These are phyloP conservation scores for Triangularia verruculosa DNA, from an alignment of 2,329 filamentous ascomycete genomes.

Conservation along the genomic window DNA sequence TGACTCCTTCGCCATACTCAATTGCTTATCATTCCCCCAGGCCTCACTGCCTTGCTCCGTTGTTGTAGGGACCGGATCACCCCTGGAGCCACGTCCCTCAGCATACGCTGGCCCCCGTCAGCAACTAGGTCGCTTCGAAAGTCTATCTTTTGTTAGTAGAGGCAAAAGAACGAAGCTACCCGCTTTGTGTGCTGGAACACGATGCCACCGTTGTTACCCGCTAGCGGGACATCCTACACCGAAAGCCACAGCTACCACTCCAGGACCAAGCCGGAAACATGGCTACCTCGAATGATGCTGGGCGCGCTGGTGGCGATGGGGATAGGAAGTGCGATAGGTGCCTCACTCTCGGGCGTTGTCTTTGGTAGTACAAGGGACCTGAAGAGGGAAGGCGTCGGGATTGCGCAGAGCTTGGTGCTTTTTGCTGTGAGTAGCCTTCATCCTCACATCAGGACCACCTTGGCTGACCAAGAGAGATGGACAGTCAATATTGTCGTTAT, in stretches of 20 bases:
- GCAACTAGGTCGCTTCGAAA: not conserved
- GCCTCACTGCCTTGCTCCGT: not conserved
- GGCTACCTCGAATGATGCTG: slow-evolving; percentile 14
- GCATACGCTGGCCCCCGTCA: not conserved
- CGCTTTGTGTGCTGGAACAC: too few species aligned
- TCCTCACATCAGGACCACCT: not conserved
- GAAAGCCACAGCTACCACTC: slow-evolving; percentile 15
- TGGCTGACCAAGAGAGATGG: not conserved
- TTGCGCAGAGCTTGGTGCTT: slow-evolving; percentile 23
- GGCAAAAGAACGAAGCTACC: too few species aligned
- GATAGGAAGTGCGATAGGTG: slow-evolving; percentile 10
- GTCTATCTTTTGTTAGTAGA: not conserved
- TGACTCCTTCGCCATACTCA: not conserved
- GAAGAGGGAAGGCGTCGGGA: slow-evolving; percentile 3
- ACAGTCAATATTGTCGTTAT: slow-evolving; percentile 32
- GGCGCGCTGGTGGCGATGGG: slow-evolving; percentile 8
- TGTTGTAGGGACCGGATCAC: not conserved
- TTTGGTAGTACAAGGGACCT: slow-evolving; percentile 14
- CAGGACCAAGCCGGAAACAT: slow-evolving; percentile 6
- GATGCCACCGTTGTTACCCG: not conserved
- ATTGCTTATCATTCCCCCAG: not conserved
- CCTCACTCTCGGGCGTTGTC: slow-evolving; percentile 14
- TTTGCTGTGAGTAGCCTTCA: slow-evolving; percentile 16
- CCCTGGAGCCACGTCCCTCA: not conserved
- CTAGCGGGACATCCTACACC: not conserved